phyloP scores from a whole-genome alignment of 2,329 filamentous ascomycete genomes.

The Helminthosporium solani region DNA sequence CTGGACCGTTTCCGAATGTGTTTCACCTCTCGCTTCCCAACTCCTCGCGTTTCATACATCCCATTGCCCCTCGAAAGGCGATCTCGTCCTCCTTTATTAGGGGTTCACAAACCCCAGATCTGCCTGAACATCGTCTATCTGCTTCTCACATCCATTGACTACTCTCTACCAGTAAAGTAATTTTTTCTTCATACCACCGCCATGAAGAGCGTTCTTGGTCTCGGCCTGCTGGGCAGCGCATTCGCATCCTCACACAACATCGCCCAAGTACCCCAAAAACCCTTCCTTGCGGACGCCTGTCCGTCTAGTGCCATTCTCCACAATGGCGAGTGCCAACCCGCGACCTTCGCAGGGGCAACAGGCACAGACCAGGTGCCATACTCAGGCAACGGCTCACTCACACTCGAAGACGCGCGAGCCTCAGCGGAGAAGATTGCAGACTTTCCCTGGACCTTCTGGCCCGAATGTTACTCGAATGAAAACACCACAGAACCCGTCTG shows the following conservation, averaged over 20 bases:
- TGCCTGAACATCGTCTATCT: neutral
- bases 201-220: constrained; percentile 24
- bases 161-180: neutral
- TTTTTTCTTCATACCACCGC: constrained; percentile 1
- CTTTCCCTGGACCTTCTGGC: constrained; percentile 38
- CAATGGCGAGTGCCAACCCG: constrained; percentile 26
- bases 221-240: constrained; percentile 25
- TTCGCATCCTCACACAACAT: constrained; percentile 23
- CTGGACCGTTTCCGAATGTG: constrained; percentile 8
- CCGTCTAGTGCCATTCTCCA: constrained; percentile 24
- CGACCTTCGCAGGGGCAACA: constrained; percentile 10
- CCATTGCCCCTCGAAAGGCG: constrained; percentile 3
- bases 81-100: neutral
- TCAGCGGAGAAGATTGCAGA: constrained; percentile 19
- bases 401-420: constrained; percentile 24
- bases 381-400: constrained; percentile 21
- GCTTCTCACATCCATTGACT: neutral
- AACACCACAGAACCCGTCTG: constrained; percentile 29
- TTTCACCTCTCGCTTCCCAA: constrained; percentile 12
- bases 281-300: constrained; percentile 25
- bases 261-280: constrained; percentile 20
- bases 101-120: neutral
- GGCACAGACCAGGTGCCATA: constrained; percentile 12
- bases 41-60: constrained; percentile 12
- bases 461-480: constrained; percentile 33